These are phyloP conservation scores for Salix suchowensis DNA, from an alignment of 345 rosid genomes.

Conservation along the genomic window DNA sequence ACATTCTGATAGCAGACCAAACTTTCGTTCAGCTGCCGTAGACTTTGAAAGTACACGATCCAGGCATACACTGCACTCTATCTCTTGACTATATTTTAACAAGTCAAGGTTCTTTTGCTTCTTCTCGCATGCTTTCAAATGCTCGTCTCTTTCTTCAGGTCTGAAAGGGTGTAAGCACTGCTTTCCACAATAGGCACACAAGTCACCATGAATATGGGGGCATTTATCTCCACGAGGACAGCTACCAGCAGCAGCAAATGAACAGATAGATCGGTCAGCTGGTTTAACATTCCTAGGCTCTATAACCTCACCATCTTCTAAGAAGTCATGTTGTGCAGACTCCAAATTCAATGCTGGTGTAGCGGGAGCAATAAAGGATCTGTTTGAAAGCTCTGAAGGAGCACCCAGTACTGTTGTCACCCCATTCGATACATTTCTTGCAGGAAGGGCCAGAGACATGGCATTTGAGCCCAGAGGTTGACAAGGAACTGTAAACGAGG, in stretches of 20 bases:
- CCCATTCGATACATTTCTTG: slow-evolving; percentile 25
- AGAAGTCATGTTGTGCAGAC: slow-evolving; percentile 23
- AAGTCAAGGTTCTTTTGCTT: slow-evolving; percentile 73
- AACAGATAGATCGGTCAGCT: slow-evolving; percentile 66
- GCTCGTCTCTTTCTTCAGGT: slow-evolving; percentile 76
- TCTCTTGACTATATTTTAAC: slow-evolving; percentile 53
- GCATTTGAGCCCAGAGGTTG: slow-evolving; percentile 29
- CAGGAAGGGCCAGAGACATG: slow-evolving; percentile 19
- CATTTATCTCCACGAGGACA: slow-evolving; percentile 80
- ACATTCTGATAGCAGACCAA: slow-evolving; percentile 87
- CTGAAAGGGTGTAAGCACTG: slow-evolving; percentile 87
- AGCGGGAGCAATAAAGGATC: slow-evolving; percentile 24
- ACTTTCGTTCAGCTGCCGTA: slow-evolving; percentile 63
- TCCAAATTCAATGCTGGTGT: slow-evolving; percentile 43
- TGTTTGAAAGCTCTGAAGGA: slow-evolving; percentile 34
- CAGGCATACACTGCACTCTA: slow-evolving; percentile 69
- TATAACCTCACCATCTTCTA: slow-evolving; percentile 28
- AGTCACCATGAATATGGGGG: slow-evolving; percentile 82
- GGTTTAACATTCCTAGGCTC: slow-evolving; percentile 42
- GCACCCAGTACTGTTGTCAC: slow-evolving; percentile 15
- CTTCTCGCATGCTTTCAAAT: slow-evolving; percentile 60
- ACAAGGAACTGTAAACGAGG: slow-evolving; percentile 38
- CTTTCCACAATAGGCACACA: slow-evolving; percentile 76
- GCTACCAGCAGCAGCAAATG: slow-evolving; percentile 78
- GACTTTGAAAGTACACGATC: slow-evolving; percentile 74